A percentile compares a stretch with the other conserved stretches of the same genome.
Evolutionary conservation across 208 protist species (phyloP).

Genomic region (Acanthamoeba castellanii): DNA sequence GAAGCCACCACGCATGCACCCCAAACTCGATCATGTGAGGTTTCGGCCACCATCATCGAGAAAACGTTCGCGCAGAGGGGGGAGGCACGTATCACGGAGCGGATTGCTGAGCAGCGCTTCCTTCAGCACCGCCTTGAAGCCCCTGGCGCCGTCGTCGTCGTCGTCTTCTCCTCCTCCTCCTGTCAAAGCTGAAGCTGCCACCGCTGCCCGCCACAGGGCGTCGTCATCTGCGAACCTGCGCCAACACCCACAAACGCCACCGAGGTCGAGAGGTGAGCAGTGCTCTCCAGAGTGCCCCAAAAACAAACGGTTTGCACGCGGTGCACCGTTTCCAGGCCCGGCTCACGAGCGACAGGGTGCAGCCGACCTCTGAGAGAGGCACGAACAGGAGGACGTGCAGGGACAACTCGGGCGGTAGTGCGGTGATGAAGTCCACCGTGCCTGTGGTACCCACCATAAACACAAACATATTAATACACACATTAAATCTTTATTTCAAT

Average conservation of each 20-base stretch:
- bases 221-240: neutral
- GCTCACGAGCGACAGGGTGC: neutral
- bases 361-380: neutral
- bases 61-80: neutral
- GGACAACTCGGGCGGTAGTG: neutral
- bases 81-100: neutral
- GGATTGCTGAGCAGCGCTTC: neutral
- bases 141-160: neutral
- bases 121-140: neutral
- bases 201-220: neutral
- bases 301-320: neutral
- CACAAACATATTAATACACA: too few relatives aligned
- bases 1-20: too few relatives aligned
- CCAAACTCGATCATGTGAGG: too few relatives aligned
- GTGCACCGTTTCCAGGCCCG: neutral
- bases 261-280: too few relatives aligned
- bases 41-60: too few relatives aligned
- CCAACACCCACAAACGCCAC: too few relatives aligned
- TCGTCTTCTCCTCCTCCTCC: too few relatives aligned
- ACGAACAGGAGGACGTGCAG: neutral
- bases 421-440: too few relatives aligned
- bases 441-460: too few relatives aligned
- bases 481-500: too few relatives aligned
- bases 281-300: neutral
- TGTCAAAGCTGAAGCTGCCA: neutral